Percentiles rank a stretch among this genome's conserved stretches.
phyloP scores from a whole-genome alignment of 768 basidiomycete species.

The Exsudoporus frostii region DNA sequence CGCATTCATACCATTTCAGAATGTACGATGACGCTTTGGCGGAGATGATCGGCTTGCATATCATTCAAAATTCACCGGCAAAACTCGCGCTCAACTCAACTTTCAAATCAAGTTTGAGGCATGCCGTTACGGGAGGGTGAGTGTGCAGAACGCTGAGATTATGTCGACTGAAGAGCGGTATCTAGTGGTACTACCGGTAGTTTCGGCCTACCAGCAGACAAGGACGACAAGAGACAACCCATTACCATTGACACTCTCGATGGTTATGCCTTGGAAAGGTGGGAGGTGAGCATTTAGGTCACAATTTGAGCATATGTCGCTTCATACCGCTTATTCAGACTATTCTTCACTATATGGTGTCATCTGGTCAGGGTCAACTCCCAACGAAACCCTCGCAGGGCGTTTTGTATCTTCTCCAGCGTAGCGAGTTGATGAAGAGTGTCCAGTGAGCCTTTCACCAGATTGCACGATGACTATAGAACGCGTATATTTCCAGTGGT shows the following conservation, averaged over 20 bases:
- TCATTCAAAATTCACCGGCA: constrained; percentile 56
- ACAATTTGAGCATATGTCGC: background rate
- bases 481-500: constrained; percentile 38
- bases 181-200: constrained; percentile 70
- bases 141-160: constrained; percentile 20
- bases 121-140: constrained; percentile 87
- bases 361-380: constrained; percentile 76
- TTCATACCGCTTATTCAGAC: constrained; percentile 48
- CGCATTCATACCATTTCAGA: constrained; percentile 38
- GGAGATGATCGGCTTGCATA: constrained; percentile 65
- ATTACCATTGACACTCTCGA: constrained; percentile 64
- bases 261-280: constrained; percentile 78
- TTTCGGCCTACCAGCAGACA: constrained; percentile 76
- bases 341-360: constrained; percentile 97
- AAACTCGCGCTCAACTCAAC: constrained; percentile 68
- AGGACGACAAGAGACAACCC: constrained; percentile 56
- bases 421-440: constrained; percentile 82
- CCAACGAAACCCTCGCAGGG: constrained; percentile 76
- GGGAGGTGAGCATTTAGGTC: constrained; percentile 63
- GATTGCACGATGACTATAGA: background rate
- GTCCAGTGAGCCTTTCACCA: constrained; percentile 48
- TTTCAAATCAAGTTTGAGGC: constrained; percentile 76
- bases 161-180: constrained; percentile 2
- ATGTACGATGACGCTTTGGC: constrained; percentile 66
- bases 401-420: constrained; percentile 78